These are phyloP conservation scores for Pichia sp. DNA, from an alignment of 1,139 yeast genomes.

Conservation along the genomic window DNA sequence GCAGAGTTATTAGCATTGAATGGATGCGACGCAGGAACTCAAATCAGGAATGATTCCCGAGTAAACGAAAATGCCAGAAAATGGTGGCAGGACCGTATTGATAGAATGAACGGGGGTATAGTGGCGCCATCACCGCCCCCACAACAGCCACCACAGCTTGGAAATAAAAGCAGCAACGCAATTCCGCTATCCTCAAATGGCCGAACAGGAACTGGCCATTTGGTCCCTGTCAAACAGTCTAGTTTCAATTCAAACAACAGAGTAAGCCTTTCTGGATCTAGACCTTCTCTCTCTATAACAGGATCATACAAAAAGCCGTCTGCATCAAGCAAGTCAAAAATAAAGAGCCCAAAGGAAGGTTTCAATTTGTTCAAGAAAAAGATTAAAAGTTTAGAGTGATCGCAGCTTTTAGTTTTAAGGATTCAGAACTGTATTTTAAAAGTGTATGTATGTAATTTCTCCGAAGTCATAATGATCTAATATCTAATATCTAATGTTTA, in stretches of 20 bases:
- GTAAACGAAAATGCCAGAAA: constrained; percentile 38
- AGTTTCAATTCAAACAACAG: background rate
- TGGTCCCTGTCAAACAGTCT: background rate
- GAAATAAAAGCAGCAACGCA: background rate
- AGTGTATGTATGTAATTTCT: background rate
- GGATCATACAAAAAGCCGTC: background rate
- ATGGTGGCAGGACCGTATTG: constrained; percentile 49
- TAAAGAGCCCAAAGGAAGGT: constrained; percentile 18
- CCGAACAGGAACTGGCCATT: background rate
- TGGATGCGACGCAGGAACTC: constrained; percentile 46
- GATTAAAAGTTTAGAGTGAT: constrained; percentile 11
- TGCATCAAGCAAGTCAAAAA: constrained; percentile 7
- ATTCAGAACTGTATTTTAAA: background rate
- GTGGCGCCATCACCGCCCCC: background rate
- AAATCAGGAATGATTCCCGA: constrained; percentile 6
- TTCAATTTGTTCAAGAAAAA: constrained; percentile 19
- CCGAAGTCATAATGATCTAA: background rate
- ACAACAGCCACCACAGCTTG: background rate
- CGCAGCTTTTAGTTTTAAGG: background rate
- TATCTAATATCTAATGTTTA: constrained; percentile 1
- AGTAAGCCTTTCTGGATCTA: background rate
- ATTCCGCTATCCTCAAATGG: background rate
- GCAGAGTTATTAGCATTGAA: constrained; percentile 71
- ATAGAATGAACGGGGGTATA: constrained; percentile 24
- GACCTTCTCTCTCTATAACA: background rate